Percentiles rank a stretch among this genome's conserved stretches.
Conservation (phyloP, 352 stramenopile genomes). For the Phytopythium montanum region DNA sequence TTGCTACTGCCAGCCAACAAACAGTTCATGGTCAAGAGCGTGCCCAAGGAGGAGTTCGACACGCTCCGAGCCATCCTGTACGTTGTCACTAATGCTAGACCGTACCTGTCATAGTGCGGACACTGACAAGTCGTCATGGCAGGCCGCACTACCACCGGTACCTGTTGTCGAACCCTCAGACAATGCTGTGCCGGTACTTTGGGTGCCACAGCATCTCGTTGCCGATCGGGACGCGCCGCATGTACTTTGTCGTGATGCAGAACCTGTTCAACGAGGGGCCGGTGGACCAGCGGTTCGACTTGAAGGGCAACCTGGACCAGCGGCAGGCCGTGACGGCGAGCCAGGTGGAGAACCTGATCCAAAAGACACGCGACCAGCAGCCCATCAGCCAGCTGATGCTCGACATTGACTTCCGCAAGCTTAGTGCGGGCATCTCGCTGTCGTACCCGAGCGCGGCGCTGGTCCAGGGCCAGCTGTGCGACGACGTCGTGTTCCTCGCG, state of each 20-base stretch:
- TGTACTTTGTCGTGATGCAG: constrained; percentile 90
- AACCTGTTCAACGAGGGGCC: constrained; percentile 80
- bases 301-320: constrained; percentile 79
- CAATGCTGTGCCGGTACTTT: constrained; percentile 78
- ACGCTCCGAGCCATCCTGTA: constrained; percentile 76
- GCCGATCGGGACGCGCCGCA: constrained; percentile 74
- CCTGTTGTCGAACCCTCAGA: constrained; percentile 66
- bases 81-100: constrained; percentile 2
- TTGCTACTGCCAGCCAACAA: constrained; percentile 49
- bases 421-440: constrained; percentile 56
- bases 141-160: constrained; percentile 81
- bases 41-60: constrained; percentile 83
- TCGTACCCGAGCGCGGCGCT: constrained; percentile 34
- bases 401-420: constrained; percentile 85
- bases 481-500: constrained; percentile 80
- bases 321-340: constrained; percentile 61
- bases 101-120: neutral
- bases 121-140: neutral
- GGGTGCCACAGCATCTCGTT: constrained; percentile 84
- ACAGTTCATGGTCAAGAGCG: constrained; percentile 88
- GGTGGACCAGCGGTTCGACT: constrained; percentile 77
- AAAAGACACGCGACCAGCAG: constrained; percentile 50
- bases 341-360: constrained; percentile 62
- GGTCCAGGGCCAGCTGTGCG: constrained; percentile 67
- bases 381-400: constrained; percentile 76